These are phyloP conservation scores for Crithidia thermophila DNA, from an alignment of 208 protist genomes.

Conservation along the genomic window DNA sequence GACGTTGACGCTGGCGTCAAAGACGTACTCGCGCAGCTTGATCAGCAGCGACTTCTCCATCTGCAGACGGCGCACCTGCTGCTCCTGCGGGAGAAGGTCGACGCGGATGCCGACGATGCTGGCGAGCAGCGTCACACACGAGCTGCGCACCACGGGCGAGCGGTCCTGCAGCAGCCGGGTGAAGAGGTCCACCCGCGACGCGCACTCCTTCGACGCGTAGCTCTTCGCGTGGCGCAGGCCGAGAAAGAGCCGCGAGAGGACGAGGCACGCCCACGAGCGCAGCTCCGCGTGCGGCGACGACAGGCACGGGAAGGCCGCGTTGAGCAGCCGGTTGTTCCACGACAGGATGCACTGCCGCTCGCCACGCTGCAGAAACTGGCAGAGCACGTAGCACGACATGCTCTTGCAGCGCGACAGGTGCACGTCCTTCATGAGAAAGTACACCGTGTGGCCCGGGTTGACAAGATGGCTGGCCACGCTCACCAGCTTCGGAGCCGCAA, in stretches of 20 bases:
- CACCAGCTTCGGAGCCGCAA: slow-evolving; percentile 5
- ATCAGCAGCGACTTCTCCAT: slow-evolving; percentile 90
- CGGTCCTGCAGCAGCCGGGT: slow-evolving; percentile 77
- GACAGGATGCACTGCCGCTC: slow-evolving; percentile 67
- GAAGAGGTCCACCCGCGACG: slow-evolving; percentile 70
- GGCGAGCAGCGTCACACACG: slow-evolving; percentile 84
- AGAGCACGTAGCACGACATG: slow-evolving; percentile 95
- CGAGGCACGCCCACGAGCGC: slow-evolving; percentile 85
- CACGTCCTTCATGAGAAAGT: slow-evolving; percentile 73
- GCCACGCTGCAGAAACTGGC: slow-evolving; percentile 70
- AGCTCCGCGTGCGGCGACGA: slow-evolving; percentile 70
- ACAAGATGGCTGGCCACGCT: slow-evolving; percentile 24
- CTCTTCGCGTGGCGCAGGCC: slow-evolving; percentile 76
- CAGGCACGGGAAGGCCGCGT: slow-evolving; percentile 71
- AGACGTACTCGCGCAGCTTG: slow-evolving; percentile 73
- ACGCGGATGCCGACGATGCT: slow-evolving; percentile 73
- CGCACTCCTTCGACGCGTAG: slow-evolving; percentile 77
- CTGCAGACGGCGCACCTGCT: slow-evolving; percentile 76
- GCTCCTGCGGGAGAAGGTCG: slow-evolving; percentile 52
- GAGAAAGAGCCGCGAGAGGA: slow-evolving; percentile 72
- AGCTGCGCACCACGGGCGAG: slow-evolving; percentile 89
- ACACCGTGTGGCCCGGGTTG: slow-evolving; percentile 39
- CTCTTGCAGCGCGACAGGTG: slow-evolving; percentile 79
- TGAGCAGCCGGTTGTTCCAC: slow-evolving; percentile 86
- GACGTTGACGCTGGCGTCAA: slow-evolving; percentile 87